A percentile compares a stretch with the other conserved stretches of the same genome.
phyloP scores from a whole-genome alignment of 306 rosid species.

The Quercus parvula region DNA sequence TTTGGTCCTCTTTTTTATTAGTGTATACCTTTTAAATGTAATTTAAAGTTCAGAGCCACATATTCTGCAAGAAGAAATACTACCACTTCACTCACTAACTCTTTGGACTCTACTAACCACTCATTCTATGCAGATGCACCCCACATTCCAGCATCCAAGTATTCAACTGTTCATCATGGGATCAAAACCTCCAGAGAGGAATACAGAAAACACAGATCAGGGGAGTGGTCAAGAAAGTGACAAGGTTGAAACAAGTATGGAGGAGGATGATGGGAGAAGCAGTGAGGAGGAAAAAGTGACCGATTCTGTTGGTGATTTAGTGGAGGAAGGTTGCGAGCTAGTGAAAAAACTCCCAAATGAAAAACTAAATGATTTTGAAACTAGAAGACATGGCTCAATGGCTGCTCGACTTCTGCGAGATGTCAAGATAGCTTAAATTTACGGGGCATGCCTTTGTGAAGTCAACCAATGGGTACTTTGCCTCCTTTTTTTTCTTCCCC shows the following conservation, averaged over 20 bases:
- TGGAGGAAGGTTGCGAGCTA: constrained; percentile 31
- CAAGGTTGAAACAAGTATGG: constrained; percentile 25
- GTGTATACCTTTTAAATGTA: not conserved
- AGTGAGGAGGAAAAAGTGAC: constrained; percentile 19
- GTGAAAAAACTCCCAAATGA: constrained; percentile 24
- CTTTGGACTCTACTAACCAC: constrained; percentile 6
- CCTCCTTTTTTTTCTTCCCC: too few relatives aligned
- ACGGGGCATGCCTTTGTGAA: not conserved
- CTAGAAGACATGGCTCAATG: constrained; percentile 76
- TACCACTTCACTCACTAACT: not conserved
- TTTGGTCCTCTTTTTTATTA: not conserved
- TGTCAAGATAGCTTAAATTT: constrained; percentile 52
- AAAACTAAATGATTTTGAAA: constrained; percentile 75
- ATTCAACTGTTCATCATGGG: constrained; percentile 77
- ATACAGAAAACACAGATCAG: constrained; percentile 22
- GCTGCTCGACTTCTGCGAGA: constrained; percentile 85
- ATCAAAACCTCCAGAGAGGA: constrained; percentile 33
- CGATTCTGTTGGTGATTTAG: constrained; percentile 28
- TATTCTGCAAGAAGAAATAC: not conserved
- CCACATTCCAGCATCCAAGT: constrained; percentile 86
- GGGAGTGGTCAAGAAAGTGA: constrained; percentile 29
- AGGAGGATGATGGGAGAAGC: constrained; percentile 27
- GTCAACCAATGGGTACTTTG: too few relatives aligned
- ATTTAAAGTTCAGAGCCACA: not conserved
- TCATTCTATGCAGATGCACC: constrained; percentile 71